Evolutionary conservation across 495 filamentous ascomycete species (phyloP).

Genomic region (Cercophora sp.): DNA sequence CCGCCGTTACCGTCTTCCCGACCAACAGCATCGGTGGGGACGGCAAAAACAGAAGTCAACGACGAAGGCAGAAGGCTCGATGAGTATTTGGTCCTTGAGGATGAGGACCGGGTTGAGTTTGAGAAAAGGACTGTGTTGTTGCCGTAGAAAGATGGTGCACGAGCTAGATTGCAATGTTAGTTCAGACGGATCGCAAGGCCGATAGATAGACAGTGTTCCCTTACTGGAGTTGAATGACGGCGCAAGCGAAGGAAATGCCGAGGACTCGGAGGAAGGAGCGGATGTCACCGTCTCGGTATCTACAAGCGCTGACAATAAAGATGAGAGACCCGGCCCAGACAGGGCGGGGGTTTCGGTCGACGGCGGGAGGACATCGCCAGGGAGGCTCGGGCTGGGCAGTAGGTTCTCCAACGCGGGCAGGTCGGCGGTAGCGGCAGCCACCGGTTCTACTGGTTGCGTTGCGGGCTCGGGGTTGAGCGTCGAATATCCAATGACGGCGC

Average conservation of each 20-base stretch:
- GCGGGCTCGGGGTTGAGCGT: slow-evolving; percentile 28
- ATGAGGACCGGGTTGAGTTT: slow-evolving; percentile 28
- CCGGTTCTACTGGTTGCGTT: slow-evolving; percentile 11
- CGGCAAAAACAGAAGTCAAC: slow-evolving; percentile 13
- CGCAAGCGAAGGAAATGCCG: slow-evolving; percentile 40
- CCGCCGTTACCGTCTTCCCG: slow-evolving; percentile 9
- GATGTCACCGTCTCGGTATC: slow-evolving; percentile 37
- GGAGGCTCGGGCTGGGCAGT: slow-evolving; percentile 26
- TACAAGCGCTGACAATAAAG: slow-evolving; percentile 16
- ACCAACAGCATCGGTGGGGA: slow-evolving; percentile 9
- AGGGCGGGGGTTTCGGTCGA: slow-evolving; percentile 20
- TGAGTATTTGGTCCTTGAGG: slow-evolving; percentile 23
- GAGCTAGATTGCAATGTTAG: slow-evolving; percentile 24
- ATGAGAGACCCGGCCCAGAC: slow-evolving; percentile 11
- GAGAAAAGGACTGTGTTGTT: slow-evolving; percentile 35
- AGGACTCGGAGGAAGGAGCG: slow-evolving; percentile 44
- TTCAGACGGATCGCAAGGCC: neutral
- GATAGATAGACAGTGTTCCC: neutral
- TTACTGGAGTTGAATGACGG: slow-evolving; percentile 40
- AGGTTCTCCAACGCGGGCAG: slow-evolving; percentile 14
- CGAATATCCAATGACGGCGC: slow-evolving; percentile 35
- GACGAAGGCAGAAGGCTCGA: slow-evolving; percentile 18
- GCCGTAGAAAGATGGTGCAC: slow-evolving; percentile 33
- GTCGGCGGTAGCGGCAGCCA: slow-evolving; percentile 23
- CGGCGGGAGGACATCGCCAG: slow-evolving; percentile 25